Conservation (phyloP, 495 filamentous ascomycete species). For the Aeminium ludgeri region DNA sequence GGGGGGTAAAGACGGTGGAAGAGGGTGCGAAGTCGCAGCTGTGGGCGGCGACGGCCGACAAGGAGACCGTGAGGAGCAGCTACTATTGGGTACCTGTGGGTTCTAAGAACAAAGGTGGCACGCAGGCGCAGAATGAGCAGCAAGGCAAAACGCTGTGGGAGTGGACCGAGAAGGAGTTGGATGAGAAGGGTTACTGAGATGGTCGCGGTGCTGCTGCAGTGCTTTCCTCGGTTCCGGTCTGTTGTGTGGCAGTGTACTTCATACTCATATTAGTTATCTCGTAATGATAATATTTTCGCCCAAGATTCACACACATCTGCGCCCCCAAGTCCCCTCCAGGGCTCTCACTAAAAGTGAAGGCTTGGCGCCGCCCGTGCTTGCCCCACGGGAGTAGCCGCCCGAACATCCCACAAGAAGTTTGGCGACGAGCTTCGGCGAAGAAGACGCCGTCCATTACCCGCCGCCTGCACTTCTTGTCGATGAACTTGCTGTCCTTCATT, state of each 20-base stretch:
- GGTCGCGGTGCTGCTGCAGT: no score
- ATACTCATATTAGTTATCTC: no score
- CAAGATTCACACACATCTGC: no score
- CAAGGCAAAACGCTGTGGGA: conserved; percentile 28
- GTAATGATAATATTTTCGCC: no score
- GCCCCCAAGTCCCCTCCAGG: no score
- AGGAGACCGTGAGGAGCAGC: conserved; percentile 22
- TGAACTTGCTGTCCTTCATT: conserved; percentile 4
- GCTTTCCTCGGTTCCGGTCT: no score
- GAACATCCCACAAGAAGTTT: no score
- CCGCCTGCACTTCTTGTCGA: conserved; percentile 5
- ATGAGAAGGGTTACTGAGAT: conserved; percentile 18
- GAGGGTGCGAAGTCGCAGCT: conserved; percentile 27
- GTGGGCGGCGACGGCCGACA: conserved; percentile 28
- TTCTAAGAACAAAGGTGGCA: conserved; percentile 15
- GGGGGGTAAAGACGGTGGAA: conserved; percentile 9
- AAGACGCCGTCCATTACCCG: background rate
- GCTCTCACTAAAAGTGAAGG: background rate
- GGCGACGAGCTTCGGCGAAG: background rate
- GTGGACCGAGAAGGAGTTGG: conserved; percentile 29
- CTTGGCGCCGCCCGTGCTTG: no score
- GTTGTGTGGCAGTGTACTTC: no score
- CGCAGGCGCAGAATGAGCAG: conserved; percentile 18
- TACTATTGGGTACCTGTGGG: conserved; percentile 29
- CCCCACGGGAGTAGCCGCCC: no score